Evolutionary conservation across 495 filamentous ascomycete species (phyloP), one percentile per base, ranked within the genome.

Genomic region (Aspergillus incahuasiensis): DNA sequence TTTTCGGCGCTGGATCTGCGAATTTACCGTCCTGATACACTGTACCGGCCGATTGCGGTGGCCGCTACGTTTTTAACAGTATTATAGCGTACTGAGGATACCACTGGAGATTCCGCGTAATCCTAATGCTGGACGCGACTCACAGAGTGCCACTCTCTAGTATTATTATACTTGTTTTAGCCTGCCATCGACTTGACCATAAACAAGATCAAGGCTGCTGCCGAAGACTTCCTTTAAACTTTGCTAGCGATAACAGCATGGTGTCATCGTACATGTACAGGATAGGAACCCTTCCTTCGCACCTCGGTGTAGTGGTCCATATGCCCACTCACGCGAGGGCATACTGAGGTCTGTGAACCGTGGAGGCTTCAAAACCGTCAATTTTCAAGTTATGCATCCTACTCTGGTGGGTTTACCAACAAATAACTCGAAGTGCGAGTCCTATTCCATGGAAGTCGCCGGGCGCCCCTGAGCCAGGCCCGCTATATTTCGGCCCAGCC

Each of bases 1-100:
- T 74, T 75, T 75, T 75, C 65, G 69, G 69, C 66, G 60, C 55
- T 58, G 65, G 65, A 61, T 62, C 53, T 57, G 54, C 62, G 64
- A 68, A 69, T 66, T 70, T 72, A 68, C 67, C 46, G 45, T 45
- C 32, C n/a, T 35, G 8, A 45, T 57, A 48, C 40, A 35, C 42
- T 35, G 13, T 5, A 24, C 20, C 15, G 32, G 15, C 32, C 12
- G 32, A 9, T 35, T 30, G 38, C 13, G 13, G 32, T 48, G 21
- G n/a, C 35, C 32, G 0, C 7, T 8, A 32, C 32, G 38, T 40
- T 2, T 16, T 40, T 16, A 18, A 3, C 38, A 2, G 38, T 40
- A 16, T 4, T 6, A 16, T 18, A 2, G 13, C 8, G 38, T 40
- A 40, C 18, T 44, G 18, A 8, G 1, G 16, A 21, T 46, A 46